Percentiles rank a stretch among this genome's conserved stretches.
phyloP scores from a whole-genome alignment of 352 stramenopile species.

The Globisporangium orthogonon region DNA sequence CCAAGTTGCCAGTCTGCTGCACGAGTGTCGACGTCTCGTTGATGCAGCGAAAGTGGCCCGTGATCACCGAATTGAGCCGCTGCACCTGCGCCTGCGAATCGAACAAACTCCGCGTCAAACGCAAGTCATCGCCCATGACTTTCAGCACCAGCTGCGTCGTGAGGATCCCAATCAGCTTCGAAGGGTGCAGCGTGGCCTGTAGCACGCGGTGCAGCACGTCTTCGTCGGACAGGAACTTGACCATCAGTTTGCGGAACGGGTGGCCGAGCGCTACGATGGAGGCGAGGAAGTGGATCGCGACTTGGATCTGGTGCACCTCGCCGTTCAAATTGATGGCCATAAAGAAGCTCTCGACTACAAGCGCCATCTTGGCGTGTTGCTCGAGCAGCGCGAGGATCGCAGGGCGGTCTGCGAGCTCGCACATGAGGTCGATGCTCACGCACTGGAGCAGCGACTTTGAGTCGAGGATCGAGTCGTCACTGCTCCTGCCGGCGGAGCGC shows the following conservation, averaged over 20 bases:
- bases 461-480: slow-evolving; percentile 24
- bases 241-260: slow-evolving; percentile 55
- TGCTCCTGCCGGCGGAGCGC: slow-evolving; percentile 1
- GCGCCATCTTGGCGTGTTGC: slow-evolving; percentile 36
- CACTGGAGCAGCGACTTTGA: slow-evolving; percentile 37
- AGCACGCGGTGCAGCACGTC: slow-evolving; percentile 63
- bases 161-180: slow-evolving; percentile 46
- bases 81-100: slow-evolving; percentile 26
- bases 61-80: slow-evolving; percentile 38
- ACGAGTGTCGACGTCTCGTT: slow-evolving; percentile 34
- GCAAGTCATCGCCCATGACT: slow-evolving; percentile 53
- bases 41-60: slow-evolving; percentile 52
- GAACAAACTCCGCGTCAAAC: slow-evolving; percentile 38
- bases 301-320: slow-evolving; percentile 43
- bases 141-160: slow-evolving; percentile 50
- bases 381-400: slow-evolving; percentile 53
- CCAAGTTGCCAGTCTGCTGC: slow-evolving; percentile 32
- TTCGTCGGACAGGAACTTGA: slow-evolving; percentile 42
- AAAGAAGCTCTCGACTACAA: slow-evolving; percentile 43
- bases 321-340: slow-evolving; percentile 67
- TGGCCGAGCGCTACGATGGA: slow-evolving; percentile 41
- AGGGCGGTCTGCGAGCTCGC: slow-evolving; percentile 46
- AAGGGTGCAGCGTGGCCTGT: slow-evolving; percentile 62
- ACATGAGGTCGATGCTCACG: slow-evolving; percentile 61
- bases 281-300: slow-evolving; percentile 59